Percentiles rank a stretch among this genome's conserved stretches.
Conservation (phyloP, 1,139 yeast genomes). For the Ogataea hybrid region DNA sequence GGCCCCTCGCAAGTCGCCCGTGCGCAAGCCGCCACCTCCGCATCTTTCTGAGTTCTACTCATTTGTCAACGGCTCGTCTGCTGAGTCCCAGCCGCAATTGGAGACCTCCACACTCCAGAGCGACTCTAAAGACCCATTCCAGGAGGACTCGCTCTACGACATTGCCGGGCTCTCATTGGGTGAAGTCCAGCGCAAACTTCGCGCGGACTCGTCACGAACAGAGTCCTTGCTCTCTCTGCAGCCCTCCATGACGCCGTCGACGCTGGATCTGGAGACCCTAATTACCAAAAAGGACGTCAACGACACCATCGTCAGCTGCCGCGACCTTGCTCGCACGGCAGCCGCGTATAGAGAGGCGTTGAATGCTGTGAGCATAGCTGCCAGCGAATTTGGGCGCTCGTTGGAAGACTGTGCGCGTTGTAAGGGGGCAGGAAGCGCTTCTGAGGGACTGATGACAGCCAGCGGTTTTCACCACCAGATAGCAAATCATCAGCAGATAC, state of each 20-base stretch:
- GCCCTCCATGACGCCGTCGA: conserved; percentile 42
- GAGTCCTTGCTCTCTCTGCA: conserved; percentile 23
- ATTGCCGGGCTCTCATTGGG: conserved; percentile 3
- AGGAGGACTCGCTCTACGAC: conserved; percentile 5
- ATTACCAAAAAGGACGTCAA: conserved; percentile 59
- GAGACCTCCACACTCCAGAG: conserved; percentile 5
- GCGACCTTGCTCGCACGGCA: conserved; percentile 50
- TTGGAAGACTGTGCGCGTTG: conserved; percentile 68
- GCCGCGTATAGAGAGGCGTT: conserved; percentile 50
- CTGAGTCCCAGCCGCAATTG: conserved; percentile 4
- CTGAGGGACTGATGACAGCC: conserved; percentile 68
- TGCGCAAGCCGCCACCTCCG: conserved; percentile 37
- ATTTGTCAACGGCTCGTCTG: conserved; percentile 36
- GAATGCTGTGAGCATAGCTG: conserved; percentile 52
- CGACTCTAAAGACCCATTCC: background rate
- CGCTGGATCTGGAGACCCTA: conserved; percentile 55
- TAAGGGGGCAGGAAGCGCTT: conserved; percentile 60
- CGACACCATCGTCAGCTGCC: conserved; percentile 46
- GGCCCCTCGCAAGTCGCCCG: conserved; percentile 19
- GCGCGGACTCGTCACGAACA: conserved; percentile 9
- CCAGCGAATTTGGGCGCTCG: conserved; percentile 72
- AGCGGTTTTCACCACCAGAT: conserved; percentile 78
- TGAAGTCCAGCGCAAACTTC: conserved; percentile 7
- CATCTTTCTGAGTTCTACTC: conserved; percentile 58
- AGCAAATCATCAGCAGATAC: conserved; percentile 73